Conservation (phyloP, 2,329 filamentous ascomycete species). For the Fusarium papillatum region DNA sequence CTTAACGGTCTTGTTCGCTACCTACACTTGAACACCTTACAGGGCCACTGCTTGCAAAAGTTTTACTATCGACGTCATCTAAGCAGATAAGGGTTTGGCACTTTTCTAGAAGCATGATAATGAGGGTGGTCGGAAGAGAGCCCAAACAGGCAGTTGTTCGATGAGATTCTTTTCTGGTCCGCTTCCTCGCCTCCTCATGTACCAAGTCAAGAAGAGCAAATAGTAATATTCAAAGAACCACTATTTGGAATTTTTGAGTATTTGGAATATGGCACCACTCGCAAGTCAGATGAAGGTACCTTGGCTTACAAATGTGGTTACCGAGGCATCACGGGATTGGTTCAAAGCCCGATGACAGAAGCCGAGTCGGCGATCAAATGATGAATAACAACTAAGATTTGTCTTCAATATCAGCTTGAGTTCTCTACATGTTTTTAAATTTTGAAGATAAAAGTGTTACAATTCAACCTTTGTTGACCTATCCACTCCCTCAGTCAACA, state of each 20-base stretch:
- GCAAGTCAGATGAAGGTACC: background rate
- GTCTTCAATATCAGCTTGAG: background rate
- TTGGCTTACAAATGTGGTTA: background rate
- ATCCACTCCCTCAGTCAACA: background rate
- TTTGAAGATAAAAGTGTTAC: background rate
- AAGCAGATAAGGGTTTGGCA: background rate
- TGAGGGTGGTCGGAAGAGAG: background rate
- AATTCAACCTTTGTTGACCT: background rate
- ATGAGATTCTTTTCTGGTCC: background rate
- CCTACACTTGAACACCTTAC: background rate
- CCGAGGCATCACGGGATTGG: background rate
- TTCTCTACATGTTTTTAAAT: background rate
- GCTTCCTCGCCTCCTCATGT: background rate
- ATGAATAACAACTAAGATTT: background rate
- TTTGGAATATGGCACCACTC: background rate
- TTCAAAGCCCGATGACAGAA: background rate
- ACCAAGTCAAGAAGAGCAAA: background rate
- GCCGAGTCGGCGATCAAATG: background rate
- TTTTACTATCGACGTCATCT: background rate
- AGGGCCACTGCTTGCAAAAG: background rate
- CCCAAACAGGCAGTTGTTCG: background rate
- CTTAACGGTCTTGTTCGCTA: background rate
- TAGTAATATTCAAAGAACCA: background rate
- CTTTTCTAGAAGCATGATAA: background rate
- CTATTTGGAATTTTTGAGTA: background rate